Evolutionary conservation across 2,329 filamentous ascomycete genomes (phyloP).

Genomic region (Phialemonium atrogriseum): DNA sequence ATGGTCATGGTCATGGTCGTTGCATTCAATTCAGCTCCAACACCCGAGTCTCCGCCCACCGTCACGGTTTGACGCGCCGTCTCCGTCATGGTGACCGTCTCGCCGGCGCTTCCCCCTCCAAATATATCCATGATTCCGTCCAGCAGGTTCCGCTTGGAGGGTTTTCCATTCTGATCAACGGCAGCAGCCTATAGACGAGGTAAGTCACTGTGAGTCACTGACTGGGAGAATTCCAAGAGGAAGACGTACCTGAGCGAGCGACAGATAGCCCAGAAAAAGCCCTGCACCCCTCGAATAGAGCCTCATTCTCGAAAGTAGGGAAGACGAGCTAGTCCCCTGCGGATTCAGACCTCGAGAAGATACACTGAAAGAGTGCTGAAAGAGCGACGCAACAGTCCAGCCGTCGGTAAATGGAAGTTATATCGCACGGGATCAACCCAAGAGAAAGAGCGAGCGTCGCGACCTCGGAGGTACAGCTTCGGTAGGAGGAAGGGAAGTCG

Average conservation of each 20-base stretch:
- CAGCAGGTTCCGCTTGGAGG: conserved; percentile 17
- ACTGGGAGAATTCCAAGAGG: neutral
- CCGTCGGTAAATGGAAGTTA: conserved; percentile 12
- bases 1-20: neutral
- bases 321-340: conserved; percentile 2
- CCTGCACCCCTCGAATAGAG: conserved; percentile 11
- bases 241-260: conserved; percentile 18
- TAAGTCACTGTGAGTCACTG: conserved; percentile 8
- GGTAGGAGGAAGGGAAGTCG: no score
- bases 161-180: conserved; percentile 10
- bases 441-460: no score
- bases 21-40: neutral
- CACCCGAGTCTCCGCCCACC: conserved; percentile 18
- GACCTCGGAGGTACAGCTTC: neutral
- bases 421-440: conserved; percentile 17
- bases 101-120: conserved; percentile 7
- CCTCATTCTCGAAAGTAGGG: conserved; percentile 14
- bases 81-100: conserved; percentile 20
- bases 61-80: conserved; percentile 27
- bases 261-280: conserved; percentile 15
- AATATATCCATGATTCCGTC: conserved; percentile 14
- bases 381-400: conserved; percentile 18
- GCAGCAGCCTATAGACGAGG: conserved; percentile 15
- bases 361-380: no score
- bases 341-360: neutral